Conservation (phyloP, 2,329 filamentous ascomycete species). For the Nakataea oryzae region DNA sequence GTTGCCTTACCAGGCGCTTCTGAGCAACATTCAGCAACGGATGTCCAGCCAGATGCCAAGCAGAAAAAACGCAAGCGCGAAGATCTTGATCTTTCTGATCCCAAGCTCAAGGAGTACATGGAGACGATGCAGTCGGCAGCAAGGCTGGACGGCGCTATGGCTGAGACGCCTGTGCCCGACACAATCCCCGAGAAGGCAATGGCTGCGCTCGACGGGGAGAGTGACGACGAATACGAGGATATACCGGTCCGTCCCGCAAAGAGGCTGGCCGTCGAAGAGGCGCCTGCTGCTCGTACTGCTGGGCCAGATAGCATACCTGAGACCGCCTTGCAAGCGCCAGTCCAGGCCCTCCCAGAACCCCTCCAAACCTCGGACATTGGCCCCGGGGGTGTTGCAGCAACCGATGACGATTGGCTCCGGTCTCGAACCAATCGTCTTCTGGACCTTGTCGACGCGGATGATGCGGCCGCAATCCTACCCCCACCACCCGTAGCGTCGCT, state of each 20-base stretch:
- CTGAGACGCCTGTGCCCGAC: background rate
- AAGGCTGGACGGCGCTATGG: background rate
- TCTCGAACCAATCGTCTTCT: conserved; percentile 79
- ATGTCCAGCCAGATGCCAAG: conserved; percentile 18
- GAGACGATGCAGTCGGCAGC: conserved; percentile 61
- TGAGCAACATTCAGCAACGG: conserved; percentile 8
- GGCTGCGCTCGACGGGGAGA: conserved; percentile 38
- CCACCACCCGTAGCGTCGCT: conserved; percentile 5
- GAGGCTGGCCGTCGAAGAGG: conserved; percentile 19
- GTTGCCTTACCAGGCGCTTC: background rate
- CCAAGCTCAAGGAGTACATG: conserved; percentile 79
- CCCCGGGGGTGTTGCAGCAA: conserved; percentile 26
- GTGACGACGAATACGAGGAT: conserved; percentile 66
- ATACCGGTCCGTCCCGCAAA: conserved; percentile 44
- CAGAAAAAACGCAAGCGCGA: conserved; percentile 59
- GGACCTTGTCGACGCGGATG: conserved; percentile 71
- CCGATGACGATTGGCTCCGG: conserved; percentile 85
- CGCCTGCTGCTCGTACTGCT: conserved; percentile 4
- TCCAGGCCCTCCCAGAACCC: conserved; percentile 1
- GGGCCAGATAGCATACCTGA: background rate
- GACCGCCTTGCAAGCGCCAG: conserved; percentile 4
- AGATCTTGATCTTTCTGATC: conserved; percentile 50
- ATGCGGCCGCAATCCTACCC: conserved; percentile 19
- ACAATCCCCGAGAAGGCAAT: background rate
- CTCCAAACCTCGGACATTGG: background rate